Conservation (phyloP, 2,329 filamentous ascomycete species). For the Herpotrichia juniperi region DNA sequence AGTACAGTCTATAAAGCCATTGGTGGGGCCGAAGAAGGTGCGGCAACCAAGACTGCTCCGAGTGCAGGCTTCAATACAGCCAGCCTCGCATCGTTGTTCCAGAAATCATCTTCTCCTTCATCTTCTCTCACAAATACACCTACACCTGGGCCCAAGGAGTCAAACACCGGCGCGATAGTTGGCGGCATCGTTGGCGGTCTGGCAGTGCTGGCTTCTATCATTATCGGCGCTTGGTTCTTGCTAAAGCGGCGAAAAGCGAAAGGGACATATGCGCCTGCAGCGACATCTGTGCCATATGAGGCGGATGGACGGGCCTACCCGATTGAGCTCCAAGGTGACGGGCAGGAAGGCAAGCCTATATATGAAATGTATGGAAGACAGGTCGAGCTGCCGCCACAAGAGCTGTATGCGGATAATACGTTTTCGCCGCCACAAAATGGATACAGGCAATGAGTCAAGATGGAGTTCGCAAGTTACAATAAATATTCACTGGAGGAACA, state of each 20-base stretch:
- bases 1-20: constrained; percentile 11
- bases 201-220: neutral
- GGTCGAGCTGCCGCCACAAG: no score
- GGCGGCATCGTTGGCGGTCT: constrained; percentile 2
- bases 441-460: no score
- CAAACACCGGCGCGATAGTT: constrained; percentile 4
- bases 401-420: no score
- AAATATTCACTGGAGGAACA: no score
- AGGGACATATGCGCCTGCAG: no score
- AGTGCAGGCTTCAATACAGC: constrained; percentile 13
- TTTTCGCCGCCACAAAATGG: no score
- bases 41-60: constrained; percentile 12
- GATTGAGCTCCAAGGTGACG: no score
- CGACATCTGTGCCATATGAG: neutral
- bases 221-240: neutral
- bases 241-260: neutral
- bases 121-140: neutral
- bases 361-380: no score
- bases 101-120: neutral
- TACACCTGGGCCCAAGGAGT: neutral
- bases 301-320: no score
- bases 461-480: no score
- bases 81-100: constrained; percentile 10
- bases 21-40: constrained; percentile 10
- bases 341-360: no score